Base-by-base conservation (phyloP, 345 rosid genomes). In the Litchi chinensis region DNA sequence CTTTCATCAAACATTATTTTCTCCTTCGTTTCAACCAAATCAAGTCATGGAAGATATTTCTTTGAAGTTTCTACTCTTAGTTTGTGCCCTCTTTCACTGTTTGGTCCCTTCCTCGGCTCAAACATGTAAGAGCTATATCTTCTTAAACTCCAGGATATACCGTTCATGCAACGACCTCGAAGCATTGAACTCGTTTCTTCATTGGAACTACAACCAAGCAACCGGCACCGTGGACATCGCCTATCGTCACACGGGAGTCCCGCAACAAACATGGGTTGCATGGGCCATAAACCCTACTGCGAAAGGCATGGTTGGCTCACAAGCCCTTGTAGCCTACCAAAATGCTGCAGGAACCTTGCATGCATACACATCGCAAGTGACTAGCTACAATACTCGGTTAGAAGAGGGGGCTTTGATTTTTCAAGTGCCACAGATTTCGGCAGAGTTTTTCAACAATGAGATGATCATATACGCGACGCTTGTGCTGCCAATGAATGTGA, bases 211-310 rank as follows among this genome's bases (percentile, higher is more conserved):
- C 70, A 16, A 70, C 46, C n/a, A 74, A 8, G 21, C 65, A 44
- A 80, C 72, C 24, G 28, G 57, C 37, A n/a, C 79, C 12, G 74
- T 80, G 39, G 69, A 76, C 18, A 57, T 83, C 5, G 81, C 83
- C 54, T 83, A 32, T 71, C 24, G 68, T 16, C 71, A 56, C 4
- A 10, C 75, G 12, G 73, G 77, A 13, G 44, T 56, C 10, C 10
- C 12, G 16, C 54, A 76, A 3, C n/a, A 59, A 11, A 75, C 69
- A 59, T 84, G 84, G 86, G 66, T 84, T 52, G 83, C 75, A 7
- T 78, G 82, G 82, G 82, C 78, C 3, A 66, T 84, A 54, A 84
- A 81, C 63, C 86, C 84, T 8, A 75, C 22, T 0, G 73, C 78
- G 0, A 22, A 19, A 21, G 68, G 72, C 11, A 84, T 84, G 84